Base-by-base conservation (phyloP, 2,329 filamentous ascomycete species). In the Rhynchosporium graminicola region DNA sequence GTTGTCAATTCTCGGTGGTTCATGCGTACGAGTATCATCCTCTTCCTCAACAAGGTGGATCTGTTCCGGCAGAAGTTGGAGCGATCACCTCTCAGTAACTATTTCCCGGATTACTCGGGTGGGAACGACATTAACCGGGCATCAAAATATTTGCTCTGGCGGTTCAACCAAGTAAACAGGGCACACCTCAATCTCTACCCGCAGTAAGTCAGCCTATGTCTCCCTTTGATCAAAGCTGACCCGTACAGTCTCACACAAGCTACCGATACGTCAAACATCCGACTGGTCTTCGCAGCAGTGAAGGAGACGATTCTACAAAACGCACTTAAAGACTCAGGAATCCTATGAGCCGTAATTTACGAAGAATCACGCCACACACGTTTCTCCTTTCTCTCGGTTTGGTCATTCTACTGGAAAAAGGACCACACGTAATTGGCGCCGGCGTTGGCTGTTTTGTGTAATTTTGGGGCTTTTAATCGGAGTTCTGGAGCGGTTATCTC, bases 1-100 rank as follows among this genome's bases (percentile, higher is more conserved):
- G 95, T 99, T 4, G 95, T 99, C 70, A 99, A 99, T 78, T 98
- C 95, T 38, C 84, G 95, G 71, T 99, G 95, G 95, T 99, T 99
- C 78, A 96, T 98, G 90, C 84, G 95, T 71, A 99, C 95, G 12
- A 97, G 93, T 74, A 99, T 99, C 74, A 98, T 99, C 73, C 82
- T 99, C 62, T 99, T 99, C 80, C 83, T 99, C 66, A 99, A 99
- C 81, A 99, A 99, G 77, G 95, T 99, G 69, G 95, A 99, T 79
- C 86, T 99, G 63, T 99, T 99, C 83, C 94, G 95, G 76, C 89
- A 92, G 74, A 99, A 99, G 77, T 86, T 99, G 33, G 86, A 87
- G 60, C 87, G 93, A 67, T 97, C 92, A 60, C 94, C 95, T 0
- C 78, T 99, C 51, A 91, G 88, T 70, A 97, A 94, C 74, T 99